phyloP scores from a whole-genome alignment of 2,329 filamentous ascomycete species.

The Penicillium sp. region DNA sequence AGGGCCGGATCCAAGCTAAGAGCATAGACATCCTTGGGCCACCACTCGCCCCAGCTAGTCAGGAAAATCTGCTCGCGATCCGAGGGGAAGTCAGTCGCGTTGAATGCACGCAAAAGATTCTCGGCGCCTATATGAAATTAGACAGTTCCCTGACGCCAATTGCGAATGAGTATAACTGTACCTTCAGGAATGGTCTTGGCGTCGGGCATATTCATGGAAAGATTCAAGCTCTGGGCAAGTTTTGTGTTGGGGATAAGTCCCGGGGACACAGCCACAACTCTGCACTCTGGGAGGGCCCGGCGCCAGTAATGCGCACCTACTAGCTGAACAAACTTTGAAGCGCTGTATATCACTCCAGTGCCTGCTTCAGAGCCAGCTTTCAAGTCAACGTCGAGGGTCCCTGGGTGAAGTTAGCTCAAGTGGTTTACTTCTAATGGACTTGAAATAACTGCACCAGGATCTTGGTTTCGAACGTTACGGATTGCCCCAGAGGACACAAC shows the following conservation, averaged over 20 bases:
- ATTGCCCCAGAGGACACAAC: conserved; percentile 25
- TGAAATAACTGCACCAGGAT: conserved; percentile 16
- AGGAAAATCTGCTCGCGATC: conserved; percentile 24
- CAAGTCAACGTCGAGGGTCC: conserved; percentile 20
- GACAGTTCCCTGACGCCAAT: not conserved
- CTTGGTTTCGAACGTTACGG: conserved; percentile 16
- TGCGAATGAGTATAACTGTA: conserved; percentile 2
- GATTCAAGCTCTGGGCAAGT: conserved; percentile 14
- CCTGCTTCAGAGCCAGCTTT: conserved; percentile 22
- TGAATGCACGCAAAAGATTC: conserved; percentile 21
- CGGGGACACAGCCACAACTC: conserved; percentile 21
- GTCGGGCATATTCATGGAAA: conserved; percentile 22
- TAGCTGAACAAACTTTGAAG: conserved; percentile 22
- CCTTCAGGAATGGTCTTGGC: conserved; percentile 24
- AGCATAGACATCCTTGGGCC: conserved; percentile 23
- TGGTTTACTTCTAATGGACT: not conserved
- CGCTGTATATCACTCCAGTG: conserved; percentile 18
- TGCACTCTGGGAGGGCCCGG: conserved; percentile 18
- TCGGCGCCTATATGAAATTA: conserved; percentile 15
- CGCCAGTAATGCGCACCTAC: conserved; percentile 25
- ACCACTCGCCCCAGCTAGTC: conserved; percentile 29
- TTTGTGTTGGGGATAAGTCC: conserved; percentile 20
- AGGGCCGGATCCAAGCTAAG: conserved; percentile 16
- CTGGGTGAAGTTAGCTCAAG: conserved; percentile 1
- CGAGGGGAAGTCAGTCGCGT: conserved; percentile 14